Evolutionary conservation across 768 basidiomycete species (phyloP), one percentile per base, ranked within the genome.

Genomic region (Mycena latifolia): DNA sequence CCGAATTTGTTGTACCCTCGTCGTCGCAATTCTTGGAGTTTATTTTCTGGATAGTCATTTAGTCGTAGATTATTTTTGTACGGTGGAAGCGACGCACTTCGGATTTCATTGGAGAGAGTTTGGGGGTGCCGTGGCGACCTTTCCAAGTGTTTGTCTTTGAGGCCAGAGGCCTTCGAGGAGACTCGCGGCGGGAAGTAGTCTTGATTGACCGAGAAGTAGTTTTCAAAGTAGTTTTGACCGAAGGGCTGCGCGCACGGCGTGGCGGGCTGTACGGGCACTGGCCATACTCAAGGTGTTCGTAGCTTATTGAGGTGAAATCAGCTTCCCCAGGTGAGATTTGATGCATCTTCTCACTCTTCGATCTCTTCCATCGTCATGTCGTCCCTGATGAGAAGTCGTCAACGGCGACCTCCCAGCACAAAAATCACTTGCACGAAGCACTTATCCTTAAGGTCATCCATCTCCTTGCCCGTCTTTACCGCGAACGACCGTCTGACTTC

Each of bases 291-390:
- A 5, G 31, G 6, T 33, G 11, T 11, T 5, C 6, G 33, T 47
- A 33, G 12, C 24, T 17, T 35, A 33, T n/a, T n/a, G n/a, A n/a
- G n/a, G 5, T 54, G 24, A 15, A 27, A 2, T 39, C 31, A 33
- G 31, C 31, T 8, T 12, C 15, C 17, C 7, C 17, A 39, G 17
- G 8, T 39, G 37, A 7, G 41, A 22, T 14, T 25, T 14, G 22
- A 28, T 33, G 61, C 31, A 20, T n/a, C 22, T 1, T 6, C 22
- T 31, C 24, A 33, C 43, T 54, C 46, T 25, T 50, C 53, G 12
- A 20, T 35, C 25, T n/a, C n/a, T n/a, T 62, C 55, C 39, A 67
- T 14, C 46, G 46, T 52, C 31, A 66, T 61, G 24, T 56, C 3
- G 15, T 48, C 50, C 11, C 65, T n/a, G n/a, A n/a, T 66, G 59